Evolutionary conservation across 345 rosid genomes (phyloP).

Genomic region (Turritis glabra): DNA sequence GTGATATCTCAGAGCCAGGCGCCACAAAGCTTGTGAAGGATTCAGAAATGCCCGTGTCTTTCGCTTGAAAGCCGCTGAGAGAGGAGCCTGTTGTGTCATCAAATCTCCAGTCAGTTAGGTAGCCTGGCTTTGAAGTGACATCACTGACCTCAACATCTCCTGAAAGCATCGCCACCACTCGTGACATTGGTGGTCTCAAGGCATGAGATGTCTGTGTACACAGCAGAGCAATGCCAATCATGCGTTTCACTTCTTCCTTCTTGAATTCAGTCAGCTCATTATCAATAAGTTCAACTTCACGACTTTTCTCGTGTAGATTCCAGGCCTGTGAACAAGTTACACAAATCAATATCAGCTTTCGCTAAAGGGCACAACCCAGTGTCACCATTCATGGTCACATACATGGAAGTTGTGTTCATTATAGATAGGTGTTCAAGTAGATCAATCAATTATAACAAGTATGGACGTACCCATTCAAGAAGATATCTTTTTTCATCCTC

Average conservation of each 20-base stretch:
- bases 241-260: constrained; percentile 49
- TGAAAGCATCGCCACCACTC: constrained; percentile 62
- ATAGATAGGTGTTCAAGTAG: background rate
- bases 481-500: constrained; percentile 45
- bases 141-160: constrained; percentile 66
- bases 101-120: constrained; percentile 60
- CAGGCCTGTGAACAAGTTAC: constrained; percentile 48
- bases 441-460: background rate
- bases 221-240: constrained; percentile 58
- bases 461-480: constrained; percentile 55
- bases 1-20: constrained; percentile 4
- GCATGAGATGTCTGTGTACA: constrained; percentile 65
- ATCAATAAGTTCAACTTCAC: constrained; percentile 48
- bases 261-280: constrained; percentile 39
- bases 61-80: constrained; percentile 14
- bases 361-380: background rate
- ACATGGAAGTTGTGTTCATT: background rate
- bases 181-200: constrained; percentile 63
- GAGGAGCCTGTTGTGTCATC: constrained; percentile 42
- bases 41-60: background rate
- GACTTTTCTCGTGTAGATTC: constrained; percentile 51
- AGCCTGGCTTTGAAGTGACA: constrained; percentile 48
- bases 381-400: background rate
- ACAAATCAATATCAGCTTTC: background rate
- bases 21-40: constrained; percentile 10